phyloP scores from a whole-genome alignment of 2,329 filamentous ascomycete species.

The Aureobasidium sp. region DNA sequence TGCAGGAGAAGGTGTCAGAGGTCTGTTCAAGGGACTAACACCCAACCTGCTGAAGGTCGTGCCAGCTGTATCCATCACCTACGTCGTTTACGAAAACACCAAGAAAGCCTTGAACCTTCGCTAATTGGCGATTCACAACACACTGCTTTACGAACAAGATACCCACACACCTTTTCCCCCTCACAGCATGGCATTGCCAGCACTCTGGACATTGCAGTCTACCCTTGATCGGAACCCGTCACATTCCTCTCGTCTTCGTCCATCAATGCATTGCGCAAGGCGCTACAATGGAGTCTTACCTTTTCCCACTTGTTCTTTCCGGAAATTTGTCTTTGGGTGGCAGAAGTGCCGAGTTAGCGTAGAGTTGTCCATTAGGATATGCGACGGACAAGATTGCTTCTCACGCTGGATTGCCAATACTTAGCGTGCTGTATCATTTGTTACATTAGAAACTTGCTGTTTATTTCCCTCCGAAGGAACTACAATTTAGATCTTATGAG shows the following conservation, averaged over 20 bases:
- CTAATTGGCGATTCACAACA: constrained; percentile 12
- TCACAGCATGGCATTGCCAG: not conserved
- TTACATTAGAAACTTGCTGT: not conserved
- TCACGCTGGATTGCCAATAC: not conserved
- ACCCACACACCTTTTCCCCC: constrained; percentile 8
- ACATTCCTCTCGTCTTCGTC: not conserved
- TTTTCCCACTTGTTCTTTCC: not conserved
- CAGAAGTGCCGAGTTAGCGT: not conserved
- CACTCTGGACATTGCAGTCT: not conserved
- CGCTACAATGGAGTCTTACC: constrained; percentile 4
- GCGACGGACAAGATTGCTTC: not conserved
- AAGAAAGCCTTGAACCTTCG: constrained; percentile 57
- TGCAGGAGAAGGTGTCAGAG: constrained; percentile 71
- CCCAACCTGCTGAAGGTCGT: constrained; percentile 95
- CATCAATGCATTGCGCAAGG: constrained; percentile 13
- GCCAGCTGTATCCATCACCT: constrained; percentile 86
- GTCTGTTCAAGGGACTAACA: constrained; percentile 89
- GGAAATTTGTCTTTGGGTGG: not conserved
- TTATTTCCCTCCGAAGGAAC: not conserved
- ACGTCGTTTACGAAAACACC: constrained; percentile 86
- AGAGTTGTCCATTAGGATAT: not conserved
- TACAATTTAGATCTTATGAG: not conserved
- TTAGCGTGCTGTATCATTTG: constrained; percentile 2
- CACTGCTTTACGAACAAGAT: constrained; percentile 9
- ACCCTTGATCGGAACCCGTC: not conserved